Conservation (phyloP, 441 rosid species). For the Gossypium gossypioides region DNA sequence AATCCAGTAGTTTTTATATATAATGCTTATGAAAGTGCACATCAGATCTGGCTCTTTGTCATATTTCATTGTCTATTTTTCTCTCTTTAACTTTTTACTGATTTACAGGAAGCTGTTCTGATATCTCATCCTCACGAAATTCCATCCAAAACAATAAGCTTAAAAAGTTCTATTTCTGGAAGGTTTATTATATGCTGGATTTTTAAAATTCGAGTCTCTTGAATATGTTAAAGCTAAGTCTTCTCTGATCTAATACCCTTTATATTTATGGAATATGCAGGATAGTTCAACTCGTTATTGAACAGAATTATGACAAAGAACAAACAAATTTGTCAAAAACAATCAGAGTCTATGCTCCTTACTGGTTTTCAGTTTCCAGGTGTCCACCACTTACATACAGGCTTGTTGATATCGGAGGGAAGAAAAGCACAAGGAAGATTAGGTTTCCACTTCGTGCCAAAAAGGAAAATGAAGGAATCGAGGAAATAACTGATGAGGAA, state of each 20-base stretch:
- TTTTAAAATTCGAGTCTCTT: neutral
- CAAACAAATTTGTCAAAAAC: slow-evolving; percentile 46
- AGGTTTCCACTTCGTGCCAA: slow-evolving; percentile 47
- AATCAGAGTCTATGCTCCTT: slow-evolving; percentile 80
- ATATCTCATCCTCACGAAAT: slow-evolving; percentile 69
- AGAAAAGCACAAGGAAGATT: slow-evolving; percentile 44
- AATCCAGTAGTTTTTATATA: slow-evolving; percentile 11
- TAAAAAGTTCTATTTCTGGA: slow-evolving; percentile 84
- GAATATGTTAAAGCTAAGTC: slow-evolving; percentile 1
- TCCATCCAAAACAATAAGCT: slow-evolving; percentile 70
- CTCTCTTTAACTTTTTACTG: slow-evolving; percentile 10
- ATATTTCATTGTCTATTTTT: slow-evolving; percentile 13
- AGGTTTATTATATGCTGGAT: slow-evolving; percentile 42
- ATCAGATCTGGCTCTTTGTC: neutral
- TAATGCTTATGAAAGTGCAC: neutral
- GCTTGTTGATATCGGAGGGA: slow-evolving; percentile 52
- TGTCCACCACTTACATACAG: slow-evolving; percentile 75
- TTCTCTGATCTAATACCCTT: slow-evolving; percentile 22
- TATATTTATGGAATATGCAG: slow-evolving; percentile 34
- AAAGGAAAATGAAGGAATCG: slow-evolving; percentile 35
- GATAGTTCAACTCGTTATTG: slow-evolving; percentile 74
- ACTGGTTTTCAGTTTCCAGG: slow-evolving; percentile 78
- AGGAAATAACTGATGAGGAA: slow-evolving; percentile 78
- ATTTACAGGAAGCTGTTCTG: slow-evolving; percentile 73
- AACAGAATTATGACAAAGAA: slow-evolving; percentile 70